A percentile compares a stretch with the other conserved stretches of the same genome.
These are phyloP conservation scores for Myxozyma neglecta DNA, from an alignment of 805 yeast genomes.

Conservation along the genomic window DNA sequence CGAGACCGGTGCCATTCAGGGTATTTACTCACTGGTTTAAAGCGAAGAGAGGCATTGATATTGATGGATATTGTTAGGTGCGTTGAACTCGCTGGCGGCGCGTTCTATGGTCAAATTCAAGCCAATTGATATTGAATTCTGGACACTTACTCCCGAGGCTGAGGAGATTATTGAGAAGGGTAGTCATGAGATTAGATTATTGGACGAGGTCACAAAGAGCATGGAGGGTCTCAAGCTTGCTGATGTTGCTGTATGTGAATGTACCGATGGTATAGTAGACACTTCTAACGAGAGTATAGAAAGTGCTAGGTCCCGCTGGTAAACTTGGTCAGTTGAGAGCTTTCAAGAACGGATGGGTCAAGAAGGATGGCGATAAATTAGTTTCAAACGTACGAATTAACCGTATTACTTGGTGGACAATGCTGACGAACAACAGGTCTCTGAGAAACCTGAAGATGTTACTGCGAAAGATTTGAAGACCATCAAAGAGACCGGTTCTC, in stretches of 20 bases:
- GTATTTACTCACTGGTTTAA: slow-evolving; percentile 18
- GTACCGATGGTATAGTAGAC: neutral
- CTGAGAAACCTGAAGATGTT: slow-evolving; percentile 57
- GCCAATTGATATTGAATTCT: slow-evolving; percentile 71
- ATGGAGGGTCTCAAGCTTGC: slow-evolving; percentile 79
- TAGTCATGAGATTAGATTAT: slow-evolving; percentile 83
- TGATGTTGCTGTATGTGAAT: slow-evolving; percentile 45
- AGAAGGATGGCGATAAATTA: slow-evolving; percentile 79
- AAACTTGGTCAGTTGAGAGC: slow-evolving; percentile 96
- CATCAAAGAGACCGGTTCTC: slow-evolving; percentile 56
- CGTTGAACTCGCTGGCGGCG: slow-evolving; percentile 81
- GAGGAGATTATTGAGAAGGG: slow-evolving; percentile 74
- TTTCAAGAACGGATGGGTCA: slow-evolving; percentile 95
- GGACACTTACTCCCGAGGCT: slow-evolving; percentile 80
- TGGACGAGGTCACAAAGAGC: slow-evolving; percentile 68
- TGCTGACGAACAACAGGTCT: slow-evolving; percentile 28
- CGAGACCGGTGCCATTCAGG: slow-evolving; percentile 64
- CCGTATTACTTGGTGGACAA: neutral
- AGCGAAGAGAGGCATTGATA: neutral
- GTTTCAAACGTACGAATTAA: slow-evolving; percentile 46
- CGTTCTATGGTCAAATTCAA: slow-evolving; percentile 74
- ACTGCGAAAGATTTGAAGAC: slow-evolving; percentile 64
- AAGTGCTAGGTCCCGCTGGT: slow-evolving; percentile 78
- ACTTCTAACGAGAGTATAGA: slow-evolving; percentile 34
- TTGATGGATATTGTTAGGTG: slow-evolving; percentile 45